These are phyloP conservation scores for Fraxinus nigra DNA, from an alignment of 305 asterid genomes.

Conservation along the genomic window DNA sequence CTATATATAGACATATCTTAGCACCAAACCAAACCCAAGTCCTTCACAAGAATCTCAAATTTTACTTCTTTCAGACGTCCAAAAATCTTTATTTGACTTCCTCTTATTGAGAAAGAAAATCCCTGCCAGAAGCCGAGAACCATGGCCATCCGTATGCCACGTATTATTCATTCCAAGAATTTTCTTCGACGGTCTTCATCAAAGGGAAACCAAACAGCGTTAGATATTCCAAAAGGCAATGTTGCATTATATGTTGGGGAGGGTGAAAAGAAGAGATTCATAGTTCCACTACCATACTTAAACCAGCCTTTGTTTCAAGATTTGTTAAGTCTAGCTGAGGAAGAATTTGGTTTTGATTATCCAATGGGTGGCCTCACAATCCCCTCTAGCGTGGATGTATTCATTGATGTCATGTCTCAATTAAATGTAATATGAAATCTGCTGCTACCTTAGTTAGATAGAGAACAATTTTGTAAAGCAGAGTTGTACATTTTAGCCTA, in stretches of 20 bases:
- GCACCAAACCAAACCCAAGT: background rate
- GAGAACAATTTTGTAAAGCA: constrained; percentile 1
- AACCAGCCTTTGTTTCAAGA: constrained; percentile 39
- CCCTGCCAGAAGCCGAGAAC: background rate
- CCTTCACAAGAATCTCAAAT: background rate
- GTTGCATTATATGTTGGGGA: constrained; percentile 21
- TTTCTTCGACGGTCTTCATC: constrained; percentile 1
- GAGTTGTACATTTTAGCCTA: background rate
- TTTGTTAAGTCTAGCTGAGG: constrained; percentile 24
- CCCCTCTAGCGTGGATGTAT: constrained; percentile 42
- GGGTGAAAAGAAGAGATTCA: constrained; percentile 20
- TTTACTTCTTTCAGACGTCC: background rate
- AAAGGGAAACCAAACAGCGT: background rate
- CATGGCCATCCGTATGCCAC: background rate
- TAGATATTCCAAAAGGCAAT: constrained; percentile 13
- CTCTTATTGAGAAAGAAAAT: background rate
- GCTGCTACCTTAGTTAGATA: background rate
- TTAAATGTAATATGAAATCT: background rate
- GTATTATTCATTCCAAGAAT: background rate
- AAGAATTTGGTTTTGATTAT: constrained; percentile 23
- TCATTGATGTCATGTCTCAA: constrained; percentile 9
- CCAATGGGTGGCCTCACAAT: constrained; percentile 52
- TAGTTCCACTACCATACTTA: constrained; percentile 25
- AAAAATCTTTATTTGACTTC: background rate
- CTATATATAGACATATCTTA: constrained; percentile 1